Conservation (phyloP, 345 rosid species). For the Salix viminalis region DNA sequence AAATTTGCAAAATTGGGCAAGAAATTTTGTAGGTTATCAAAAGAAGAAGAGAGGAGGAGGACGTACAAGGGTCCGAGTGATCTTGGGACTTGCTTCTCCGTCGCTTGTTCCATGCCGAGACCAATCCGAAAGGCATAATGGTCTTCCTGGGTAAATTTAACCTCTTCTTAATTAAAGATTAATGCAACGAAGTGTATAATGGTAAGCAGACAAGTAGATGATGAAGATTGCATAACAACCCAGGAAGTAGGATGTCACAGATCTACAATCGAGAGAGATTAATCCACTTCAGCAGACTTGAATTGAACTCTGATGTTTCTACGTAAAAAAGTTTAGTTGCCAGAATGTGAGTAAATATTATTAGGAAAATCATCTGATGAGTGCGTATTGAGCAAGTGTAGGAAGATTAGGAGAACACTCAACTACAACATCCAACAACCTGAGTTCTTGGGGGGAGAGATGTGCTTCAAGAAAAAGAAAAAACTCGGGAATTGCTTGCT, state of each 20-base stretch:
- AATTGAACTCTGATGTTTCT: neutral
- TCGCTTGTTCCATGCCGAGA: conserved; percentile 93
- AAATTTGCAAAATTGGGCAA: neutral
- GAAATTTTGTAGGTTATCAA: conserved; percentile 5
- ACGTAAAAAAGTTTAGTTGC: neutral
- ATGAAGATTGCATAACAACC: conserved; percentile 5
- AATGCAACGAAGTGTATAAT: conserved; percentile 4
- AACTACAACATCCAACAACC: conserved; percentile 49
- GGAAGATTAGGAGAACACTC: conserved; percentile 43
- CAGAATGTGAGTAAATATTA: conserved; percentile 18
- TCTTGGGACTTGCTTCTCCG: conserved; percentile 85
- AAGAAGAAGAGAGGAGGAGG: conserved; percentile 16
- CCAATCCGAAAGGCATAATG: conserved; percentile 74
- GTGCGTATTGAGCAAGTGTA: conserved; percentile 39
- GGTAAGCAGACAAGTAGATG: conserved; percentile 10
- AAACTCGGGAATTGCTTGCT: conserved; percentile 37
- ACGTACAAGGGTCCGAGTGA: conserved; percentile 77
- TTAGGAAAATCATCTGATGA: conserved; percentile 19
- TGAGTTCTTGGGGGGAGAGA: conserved; percentile 22
- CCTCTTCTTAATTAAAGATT: conserved; percentile 13
- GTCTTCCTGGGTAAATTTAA: neutral
- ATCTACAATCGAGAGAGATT: conserved; percentile 7
- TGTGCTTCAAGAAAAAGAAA: conserved; percentile 68
- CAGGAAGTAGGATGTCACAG: neutral
- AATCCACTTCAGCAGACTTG: neutral